Evolutionary conservation across 768 basidiomycete species (phyloP).

Genomic region (Dentipellis fragilis): DNA sequence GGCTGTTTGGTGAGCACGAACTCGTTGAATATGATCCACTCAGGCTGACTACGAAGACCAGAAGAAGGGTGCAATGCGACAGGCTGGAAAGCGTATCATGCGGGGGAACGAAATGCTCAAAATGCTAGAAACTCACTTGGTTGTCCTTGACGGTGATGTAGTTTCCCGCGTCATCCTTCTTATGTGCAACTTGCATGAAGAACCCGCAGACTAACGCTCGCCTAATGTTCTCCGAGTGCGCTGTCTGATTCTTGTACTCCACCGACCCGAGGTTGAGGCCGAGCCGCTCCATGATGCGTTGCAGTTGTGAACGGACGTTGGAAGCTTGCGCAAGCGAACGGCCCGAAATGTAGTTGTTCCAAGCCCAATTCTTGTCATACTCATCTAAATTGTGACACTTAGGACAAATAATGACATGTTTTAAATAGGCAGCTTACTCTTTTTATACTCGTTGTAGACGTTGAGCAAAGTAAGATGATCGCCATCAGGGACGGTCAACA

Average conservation of each 20-base stretch:
- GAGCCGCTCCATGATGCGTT: constrained; percentile 84
- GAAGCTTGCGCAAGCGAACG: constrained; percentile 85
- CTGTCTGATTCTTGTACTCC: constrained; percentile 39
- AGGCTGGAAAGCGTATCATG: constrained; percentile 25
- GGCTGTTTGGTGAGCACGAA: constrained; percentile 85
- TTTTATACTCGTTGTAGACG: constrained; percentile 86
- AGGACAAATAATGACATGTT: not conserved
- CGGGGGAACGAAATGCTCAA: not conserved
- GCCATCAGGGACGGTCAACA: constrained; percentile 87
- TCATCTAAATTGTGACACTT: too few species aligned
- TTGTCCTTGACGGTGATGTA: constrained; percentile 95
- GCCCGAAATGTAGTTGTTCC: constrained; percentile 78
- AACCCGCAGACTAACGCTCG: constrained; percentile 84
- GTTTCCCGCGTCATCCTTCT: constrained; percentile 80
- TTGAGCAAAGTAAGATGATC: constrained; percentile 94
- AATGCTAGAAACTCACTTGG: constrained; percentile 40
- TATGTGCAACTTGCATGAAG: constrained; percentile 98
- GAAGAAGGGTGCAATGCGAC: constrained; percentile 80
- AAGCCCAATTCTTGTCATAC: constrained; percentile 80
- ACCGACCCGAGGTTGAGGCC: constrained; percentile 69
- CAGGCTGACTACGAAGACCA: constrained; percentile 77
- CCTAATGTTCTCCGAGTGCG: constrained; percentile 61
- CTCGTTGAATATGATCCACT: constrained; percentile 91
- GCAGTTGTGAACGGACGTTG: constrained; percentile 83
- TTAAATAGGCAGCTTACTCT: constrained; percentile 40